phyloP scores from a whole-genome alignment of 2,329 filamentous ascomycete species.

The Aspergillus amoenus region DNA sequence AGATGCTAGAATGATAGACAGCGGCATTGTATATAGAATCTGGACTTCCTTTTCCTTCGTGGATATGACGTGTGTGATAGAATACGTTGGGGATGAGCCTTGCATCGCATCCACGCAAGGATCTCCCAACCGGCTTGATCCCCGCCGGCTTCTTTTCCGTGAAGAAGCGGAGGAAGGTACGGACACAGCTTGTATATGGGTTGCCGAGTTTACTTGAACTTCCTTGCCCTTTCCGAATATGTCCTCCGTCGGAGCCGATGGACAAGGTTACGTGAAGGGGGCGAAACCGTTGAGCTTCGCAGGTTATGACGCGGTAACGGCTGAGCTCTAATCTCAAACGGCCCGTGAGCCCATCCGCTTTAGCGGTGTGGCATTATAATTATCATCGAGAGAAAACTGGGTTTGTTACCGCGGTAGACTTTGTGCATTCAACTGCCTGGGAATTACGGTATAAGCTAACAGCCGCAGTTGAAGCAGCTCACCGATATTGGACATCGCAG shows the following conservation, averaged over 20 bases:
- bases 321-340: neutral
- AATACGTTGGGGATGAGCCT: neutral
- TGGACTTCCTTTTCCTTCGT: neutral
- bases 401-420: neutral
- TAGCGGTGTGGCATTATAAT: neutral
- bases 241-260: neutral
- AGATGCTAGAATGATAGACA: slow-evolving; percentile 11
- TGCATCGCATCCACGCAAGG: slow-evolving; percentile 5
- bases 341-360: neutral
- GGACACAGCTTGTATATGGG: neutral
- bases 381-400: neutral
- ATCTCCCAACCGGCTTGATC: neutral
- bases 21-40: slow-evolving; percentile 9
- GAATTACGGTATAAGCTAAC: neutral
- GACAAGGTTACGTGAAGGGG: neutral
- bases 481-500: neutral
- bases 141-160: neutral
- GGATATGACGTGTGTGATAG: slow-evolving; percentile 2
- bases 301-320: neutral
- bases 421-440: neutral
- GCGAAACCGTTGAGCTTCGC: neutral
- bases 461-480: neutral
- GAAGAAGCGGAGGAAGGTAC: neutral
- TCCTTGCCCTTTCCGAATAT: neutral
- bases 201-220: neutral